A percentile compares a stretch with the other conserved stretches of the same genome.
Evolutionary conservation across 805 yeast genomes (phyloP).

Genomic region (Groenewaldozyma tartarivorans): DNA sequence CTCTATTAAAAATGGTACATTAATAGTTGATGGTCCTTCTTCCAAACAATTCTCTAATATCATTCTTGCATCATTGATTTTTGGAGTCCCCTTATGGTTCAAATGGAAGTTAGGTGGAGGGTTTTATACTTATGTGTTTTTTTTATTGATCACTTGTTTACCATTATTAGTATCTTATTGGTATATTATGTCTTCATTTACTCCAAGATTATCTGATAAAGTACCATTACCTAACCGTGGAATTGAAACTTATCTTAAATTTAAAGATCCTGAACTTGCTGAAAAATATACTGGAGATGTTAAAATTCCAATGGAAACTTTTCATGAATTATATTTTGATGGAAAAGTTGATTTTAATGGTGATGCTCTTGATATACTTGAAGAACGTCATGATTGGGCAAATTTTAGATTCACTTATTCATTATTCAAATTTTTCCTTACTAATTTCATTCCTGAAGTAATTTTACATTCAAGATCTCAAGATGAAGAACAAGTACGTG

Average conservation of each 20-base stretch:
- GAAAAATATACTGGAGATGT: constrained; percentile 58
- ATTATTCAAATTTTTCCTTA: constrained; percentile 68
- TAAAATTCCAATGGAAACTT: constrained; percentile 87
- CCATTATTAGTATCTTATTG: constrained; percentile 79
- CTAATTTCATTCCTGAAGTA: constrained; percentile 89
- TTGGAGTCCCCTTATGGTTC: constrained; percentile 52
- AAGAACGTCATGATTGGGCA: constrained; percentile 89
- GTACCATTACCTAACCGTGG: constrained; percentile 68
- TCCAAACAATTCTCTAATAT: constrained; percentile 63
- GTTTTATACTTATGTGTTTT: constrained; percentile 53
- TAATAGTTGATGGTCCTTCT: constrained; percentile 90
- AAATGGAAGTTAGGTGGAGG: constrained; percentile 64
- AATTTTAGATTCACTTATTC: constrained; percentile 67
- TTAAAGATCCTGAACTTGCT: constrained; percentile 63
- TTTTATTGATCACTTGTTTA: constrained; percentile 43
- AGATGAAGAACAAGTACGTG: constrained; percentile 94
- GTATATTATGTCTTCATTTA: constrained; percentile 65
- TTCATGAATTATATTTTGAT: constrained; percentile 79
- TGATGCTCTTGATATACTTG: constrained; percentile 74
- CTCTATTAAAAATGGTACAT: constrained; percentile 73
- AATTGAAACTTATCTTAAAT: constrained; percentile 69
- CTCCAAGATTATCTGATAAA: constrained; percentile 75
- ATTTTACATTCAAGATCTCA: constrained; percentile 86
- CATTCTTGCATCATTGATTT: constrained; percentile 39
- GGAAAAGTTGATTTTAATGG: constrained; percentile 82